Conservation (phyloP, 2,329 filamentous ascomycete species). For the Fusarium sp. region DNA sequence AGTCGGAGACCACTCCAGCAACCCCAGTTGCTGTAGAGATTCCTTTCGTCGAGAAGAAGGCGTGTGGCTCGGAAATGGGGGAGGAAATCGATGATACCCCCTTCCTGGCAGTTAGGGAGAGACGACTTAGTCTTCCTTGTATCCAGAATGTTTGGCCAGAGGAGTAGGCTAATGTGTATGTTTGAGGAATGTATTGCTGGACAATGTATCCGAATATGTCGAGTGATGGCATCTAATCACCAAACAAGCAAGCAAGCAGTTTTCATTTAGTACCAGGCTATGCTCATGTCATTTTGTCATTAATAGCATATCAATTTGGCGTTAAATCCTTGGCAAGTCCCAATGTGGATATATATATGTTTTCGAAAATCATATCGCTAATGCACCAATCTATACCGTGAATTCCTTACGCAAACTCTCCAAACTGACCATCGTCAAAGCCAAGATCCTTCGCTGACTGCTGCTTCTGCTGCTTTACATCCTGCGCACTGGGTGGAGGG, state of each 20-base stretch:
- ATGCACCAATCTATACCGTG: conserved; percentile 28
- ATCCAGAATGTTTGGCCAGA: conserved; percentile 48
- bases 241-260: background rate
- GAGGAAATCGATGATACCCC: conserved; percentile 9
- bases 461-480: conserved; percentile 71
- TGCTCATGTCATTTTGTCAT: conserved; percentile 29
- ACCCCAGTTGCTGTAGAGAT: conserved; percentile 10
- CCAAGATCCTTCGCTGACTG: conserved; percentile 76
- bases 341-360: conserved; percentile 29
- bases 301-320: conserved; percentile 26
- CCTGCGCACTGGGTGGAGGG: conserved; percentile 75
- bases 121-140: conserved; percentile 52
- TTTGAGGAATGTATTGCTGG: background rate
- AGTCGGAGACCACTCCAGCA: conserved; percentile 11
- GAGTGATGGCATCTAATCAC: background rate
- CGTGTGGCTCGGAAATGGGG: conserved; percentile 7
- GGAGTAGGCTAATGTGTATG: conserved; percentile 8
- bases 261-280: background rate
- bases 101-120: conserved; percentile 25
- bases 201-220: background rate
- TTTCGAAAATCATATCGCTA: conserved; percentile 40
- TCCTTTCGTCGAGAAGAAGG: conserved; percentile 5
- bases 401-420: conserved; percentile 76
- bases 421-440: conserved; percentile 91
- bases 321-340: conserved; percentile 18